phyloP scores from a whole-genome alignment of 2,329 filamentous ascomycete species.

The Trichoderma cornu-damae region DNA sequence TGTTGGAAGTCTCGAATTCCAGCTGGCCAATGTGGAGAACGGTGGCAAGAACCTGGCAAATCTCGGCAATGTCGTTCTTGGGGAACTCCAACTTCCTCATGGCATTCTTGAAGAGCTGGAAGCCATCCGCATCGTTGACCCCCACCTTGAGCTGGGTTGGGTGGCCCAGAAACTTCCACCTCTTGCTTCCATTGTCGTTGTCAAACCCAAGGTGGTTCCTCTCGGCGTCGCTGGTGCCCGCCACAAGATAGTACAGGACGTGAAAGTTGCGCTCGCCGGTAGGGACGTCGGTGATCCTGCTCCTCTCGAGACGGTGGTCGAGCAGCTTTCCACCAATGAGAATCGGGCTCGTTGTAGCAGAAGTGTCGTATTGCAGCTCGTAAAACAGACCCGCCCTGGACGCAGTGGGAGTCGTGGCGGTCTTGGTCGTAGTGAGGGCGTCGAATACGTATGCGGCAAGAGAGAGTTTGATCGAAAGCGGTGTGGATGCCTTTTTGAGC shows the following conservation, averaged over 20 bases:
- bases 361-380: slow-evolving; percentile 93
- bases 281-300: slow-evolving; percentile 83
- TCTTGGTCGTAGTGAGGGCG: slow-evolving; percentile 93
- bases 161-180: slow-evolving; percentile 95
- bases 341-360: slow-evolving; percentile 74
- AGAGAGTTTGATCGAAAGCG: slow-evolving; percentile 86
- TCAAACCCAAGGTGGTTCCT: slow-evolving; percentile 74
- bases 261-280: slow-evolving; percentile 97
- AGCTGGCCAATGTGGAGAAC: slow-evolving; percentile 98
- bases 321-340: slow-evolving; percentile 92
- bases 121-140: slow-evolving; percentile 92
- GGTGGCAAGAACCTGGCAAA: slow-evolving; percentile 87
- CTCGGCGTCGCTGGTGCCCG: slow-evolving; percentile 85
- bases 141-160: slow-evolving; percentile 95
- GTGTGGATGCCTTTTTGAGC: slow-evolving; percentile 84
- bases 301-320: slow-evolving; percentile 87
- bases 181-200: slow-evolving; percentile 57
- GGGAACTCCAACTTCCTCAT: slow-evolving; percentile 92
- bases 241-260: slow-evolving; percentile 88
- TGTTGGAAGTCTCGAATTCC: slow-evolving; percentile 79
- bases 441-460: slow-evolving; percentile 95
- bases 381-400: slow-evolving; percentile 95
- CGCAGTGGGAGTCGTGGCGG: slow-evolving; percentile 87
- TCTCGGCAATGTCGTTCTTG: slow-evolving; percentile 87
- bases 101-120: slow-evolving; percentile 96